Evolutionary conservation across 169 alveolate species (phyloP).

Genomic region (Cryptosporidium sp.): DNA sequence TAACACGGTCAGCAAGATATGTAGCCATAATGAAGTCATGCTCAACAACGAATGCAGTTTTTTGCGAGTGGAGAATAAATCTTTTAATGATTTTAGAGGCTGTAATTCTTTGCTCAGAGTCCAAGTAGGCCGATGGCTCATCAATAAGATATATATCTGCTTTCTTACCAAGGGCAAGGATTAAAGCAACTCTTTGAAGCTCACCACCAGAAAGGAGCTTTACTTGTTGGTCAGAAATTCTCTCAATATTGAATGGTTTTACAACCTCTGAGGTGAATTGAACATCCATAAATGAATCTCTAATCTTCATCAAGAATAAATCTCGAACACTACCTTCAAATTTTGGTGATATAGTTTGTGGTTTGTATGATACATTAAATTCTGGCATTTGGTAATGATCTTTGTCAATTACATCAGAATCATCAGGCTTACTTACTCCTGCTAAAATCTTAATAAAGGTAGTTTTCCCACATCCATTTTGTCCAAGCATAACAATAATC

Average conservation of each 20-base stretch:
- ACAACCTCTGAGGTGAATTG: constrained; percentile 96
- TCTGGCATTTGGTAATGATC: constrained; percentile 87
- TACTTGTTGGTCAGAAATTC: constrained; percentile 94
- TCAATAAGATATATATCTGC: constrained; percentile 98
- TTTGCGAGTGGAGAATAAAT: constrained; percentile 96
- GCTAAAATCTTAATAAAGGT: constrained; percentile 97
- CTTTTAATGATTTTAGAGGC: constrained; percentile 99
- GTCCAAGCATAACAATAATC: constrained; percentile 97
- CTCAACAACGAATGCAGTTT: constrained; percentile 98
- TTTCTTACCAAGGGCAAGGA: constrained; percentile 96
- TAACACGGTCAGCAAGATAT: constrained; percentile 99
- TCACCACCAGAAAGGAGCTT: constrained; percentile 98
- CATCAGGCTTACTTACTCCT: constrained; percentile 94
- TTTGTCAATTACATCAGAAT: constrained; percentile 83
- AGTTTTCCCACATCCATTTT: constrained; percentile 99
- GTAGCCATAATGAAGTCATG: constrained; percentile 99
- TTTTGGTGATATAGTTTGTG: constrained; percentile 97
- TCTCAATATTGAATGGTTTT: constrained; percentile 95
- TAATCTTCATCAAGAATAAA: constrained; percentile 91
- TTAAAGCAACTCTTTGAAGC: constrained; percentile 97
- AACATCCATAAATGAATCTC: constrained; percentile 92
- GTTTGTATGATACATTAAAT: constrained; percentile 95
- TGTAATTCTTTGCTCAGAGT: constrained; percentile 98
- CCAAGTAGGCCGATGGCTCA: constrained; percentile 99
- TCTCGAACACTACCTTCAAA: constrained; percentile 97